Conservation (phyloP, 257 asterid genomes). For the Jacaranda mimosifolia region DNA sequence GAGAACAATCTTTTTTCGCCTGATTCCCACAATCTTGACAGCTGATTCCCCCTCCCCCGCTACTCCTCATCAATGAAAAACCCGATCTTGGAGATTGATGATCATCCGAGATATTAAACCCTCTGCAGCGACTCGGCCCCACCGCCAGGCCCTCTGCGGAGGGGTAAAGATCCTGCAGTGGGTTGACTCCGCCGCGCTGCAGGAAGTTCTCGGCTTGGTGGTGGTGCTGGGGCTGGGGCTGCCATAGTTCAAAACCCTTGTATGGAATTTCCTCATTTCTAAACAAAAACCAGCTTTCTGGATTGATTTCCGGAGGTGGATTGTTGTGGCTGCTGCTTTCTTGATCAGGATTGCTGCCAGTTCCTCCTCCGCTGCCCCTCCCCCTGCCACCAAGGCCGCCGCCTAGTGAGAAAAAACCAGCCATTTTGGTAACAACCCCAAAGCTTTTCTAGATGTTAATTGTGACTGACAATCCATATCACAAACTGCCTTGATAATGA, state of each 20-base stretch:
- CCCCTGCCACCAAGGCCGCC: conserved; percentile 44
- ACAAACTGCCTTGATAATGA: conserved; percentile 40
- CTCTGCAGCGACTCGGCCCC: conserved; percentile 57
- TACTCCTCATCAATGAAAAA: conserved; percentile 71
- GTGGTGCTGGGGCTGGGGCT: conserved; percentile 47
- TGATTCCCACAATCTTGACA: conserved; percentile 95
- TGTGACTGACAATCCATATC: conserved; percentile 42
- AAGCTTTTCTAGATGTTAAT: conserved; percentile 41
- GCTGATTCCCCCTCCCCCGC: conserved; percentile 72
- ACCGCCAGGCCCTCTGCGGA: conserved; percentile 61
- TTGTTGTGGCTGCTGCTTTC: conserved; percentile 42
- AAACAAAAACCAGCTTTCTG: conserved; percentile 79
- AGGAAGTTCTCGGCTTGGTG: conserved; percentile 48
- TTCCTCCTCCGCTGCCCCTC: conserved; percentile 6
- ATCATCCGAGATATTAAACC: conserved; percentile 49
- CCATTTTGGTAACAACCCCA: conserved; percentile 53
- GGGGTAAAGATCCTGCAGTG: conserved; percentile 72
- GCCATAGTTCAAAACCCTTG: conserved; percentile 92
- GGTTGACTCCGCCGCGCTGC: conserved; percentile 43
- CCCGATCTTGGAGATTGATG: conserved; percentile 57
- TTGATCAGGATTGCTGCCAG: conserved; percentile 42
- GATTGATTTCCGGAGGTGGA: conserved; percentile 52
- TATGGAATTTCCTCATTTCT: conserved; percentile 62
- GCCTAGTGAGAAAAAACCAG: conserved; percentile 89
- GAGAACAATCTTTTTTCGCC: conserved; percentile 81